Evolutionary conservation across 2,329 filamentous ascomycete species (phyloP), one percentile per base, ranked within the genome.

Genomic region (Phialocephala subalpina): DNA sequence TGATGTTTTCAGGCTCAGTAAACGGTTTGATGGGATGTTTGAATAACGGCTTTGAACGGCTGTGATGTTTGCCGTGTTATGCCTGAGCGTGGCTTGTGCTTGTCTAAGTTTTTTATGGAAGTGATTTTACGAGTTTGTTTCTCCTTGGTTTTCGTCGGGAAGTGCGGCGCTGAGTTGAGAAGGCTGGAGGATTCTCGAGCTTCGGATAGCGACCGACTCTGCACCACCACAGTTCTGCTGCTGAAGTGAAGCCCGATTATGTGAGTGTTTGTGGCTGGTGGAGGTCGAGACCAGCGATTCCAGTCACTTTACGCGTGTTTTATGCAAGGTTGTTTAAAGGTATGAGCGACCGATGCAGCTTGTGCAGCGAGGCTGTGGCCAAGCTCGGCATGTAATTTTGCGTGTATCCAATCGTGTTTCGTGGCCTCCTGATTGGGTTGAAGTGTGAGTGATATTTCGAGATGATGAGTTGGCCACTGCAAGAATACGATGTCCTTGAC

Each of bases 351-450:
- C 20, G 63, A 69, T 71, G 69, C 71, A 71, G 69, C 70, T 73
- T 68, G 63, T 61, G 61, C 69, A 73, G 65, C 68, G 72, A 74
- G 73, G 73, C 73, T 74, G 70, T 74, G 70, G 35, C 22, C 22
- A 42, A 22, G 36, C 12, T 33, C 38, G 22, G 55, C 35, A 20
- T n/a, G 57, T 11, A 36, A 52, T 27, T 29, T 27, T 3, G 47
- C 3, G 22, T n/a, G 3, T 52, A 22, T 14, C 47, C 47, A 52
- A 52, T 52, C 9, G 16, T 52, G 47, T 52, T 20, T 27, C 12
- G 22, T 29, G 25, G 47, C 25, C 22, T 11, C 9, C 4, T 52
- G 47, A 52, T 52, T 52, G 47, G 47, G 47, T 29, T 52, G 47
- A 52, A 7, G 29, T 27, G 42, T 47, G 47, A 52, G 47, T 14